Evolutionary conservation across 495 filamentous ascomycete genomes (phyloP).

Genomic region (Aspergillus wentii): DNA sequence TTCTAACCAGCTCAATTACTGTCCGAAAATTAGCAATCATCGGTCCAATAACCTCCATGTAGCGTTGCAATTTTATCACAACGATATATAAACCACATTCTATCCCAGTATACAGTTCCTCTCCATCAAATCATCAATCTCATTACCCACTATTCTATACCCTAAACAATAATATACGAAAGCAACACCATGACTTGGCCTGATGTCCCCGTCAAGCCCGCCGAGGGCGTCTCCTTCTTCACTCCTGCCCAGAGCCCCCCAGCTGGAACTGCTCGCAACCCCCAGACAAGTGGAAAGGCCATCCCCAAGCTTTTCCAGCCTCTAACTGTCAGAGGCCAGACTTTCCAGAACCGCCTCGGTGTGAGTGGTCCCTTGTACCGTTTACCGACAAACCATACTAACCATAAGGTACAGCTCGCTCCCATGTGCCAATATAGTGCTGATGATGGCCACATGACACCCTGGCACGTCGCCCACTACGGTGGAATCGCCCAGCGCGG

Average conservation of each 20-base stretch:
- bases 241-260: constrained; percentile 56
- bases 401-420: constrained; percentile 28
- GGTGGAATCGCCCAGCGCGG: constrained; percentile 57
- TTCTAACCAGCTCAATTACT: too few relatives aligned
- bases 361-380: background rate
- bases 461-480: constrained; percentile 54
- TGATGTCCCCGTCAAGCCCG: constrained; percentile 32
- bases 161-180: too few relatives aligned
- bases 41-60: too few relatives aligned
- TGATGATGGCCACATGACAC: constrained; percentile 51
- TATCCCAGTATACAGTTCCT: too few relatives aligned
- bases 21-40: too few relatives aligned
- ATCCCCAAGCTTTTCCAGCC: constrained; percentile 69
- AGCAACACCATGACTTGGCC: constrained; percentile 12
- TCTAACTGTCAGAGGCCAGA: constrained; percentile 51
- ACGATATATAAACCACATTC: too few relatives aligned
- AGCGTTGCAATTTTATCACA: too few relatives aligned
- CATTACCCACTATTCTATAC: too few relatives aligned
- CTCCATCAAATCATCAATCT: too few relatives aligned
- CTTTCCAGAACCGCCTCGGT: constrained; percentile 41
- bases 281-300: constrained; percentile 49
- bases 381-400: background rate
- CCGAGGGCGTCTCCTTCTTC: constrained; percentile 52
- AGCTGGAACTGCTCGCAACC: constrained; percentile 51
- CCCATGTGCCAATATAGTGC: constrained; percentile 66